phyloP scores from a whole-genome alignment of 257 asterid species.

The Ilex asprella region DNA sequence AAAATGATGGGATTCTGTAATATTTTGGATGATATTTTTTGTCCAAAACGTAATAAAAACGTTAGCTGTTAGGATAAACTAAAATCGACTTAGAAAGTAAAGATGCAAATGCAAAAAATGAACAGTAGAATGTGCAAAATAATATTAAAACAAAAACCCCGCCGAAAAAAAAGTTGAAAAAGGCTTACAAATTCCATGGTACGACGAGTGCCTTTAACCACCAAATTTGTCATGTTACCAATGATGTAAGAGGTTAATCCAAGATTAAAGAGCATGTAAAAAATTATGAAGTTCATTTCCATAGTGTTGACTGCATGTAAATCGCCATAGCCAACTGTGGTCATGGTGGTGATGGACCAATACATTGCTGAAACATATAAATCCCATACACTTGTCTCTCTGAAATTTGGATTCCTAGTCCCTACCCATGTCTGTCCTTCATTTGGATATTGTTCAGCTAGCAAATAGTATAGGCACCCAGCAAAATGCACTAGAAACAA shows the following conservation, averaged over 20 bases:
- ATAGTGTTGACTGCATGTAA: conserved; percentile 73
- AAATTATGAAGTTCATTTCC: conserved; percentile 75
- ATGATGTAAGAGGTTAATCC: conserved; percentile 84
- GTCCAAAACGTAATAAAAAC: too few relatives aligned
- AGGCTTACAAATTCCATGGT: conserved; percentile 88
- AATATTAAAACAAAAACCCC: too few relatives aligned
- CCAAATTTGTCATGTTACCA: conserved; percentile 93
- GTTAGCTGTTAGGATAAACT: too few relatives aligned
- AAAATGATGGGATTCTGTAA: too few relatives aligned
- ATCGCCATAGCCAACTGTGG: conserved; percentile 94
- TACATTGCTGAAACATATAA: conserved; percentile 69
- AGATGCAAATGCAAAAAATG: too few relatives aligned
- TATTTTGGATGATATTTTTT: too few relatives aligned
- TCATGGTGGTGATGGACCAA: conserved; percentile 92
- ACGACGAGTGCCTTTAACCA: conserved; percentile 86
- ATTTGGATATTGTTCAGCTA: conserved; percentile 66
- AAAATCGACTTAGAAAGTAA: too few relatives aligned
- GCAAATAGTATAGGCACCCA: conserved; percentile 67
- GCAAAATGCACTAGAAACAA: conserved; percentile 74
- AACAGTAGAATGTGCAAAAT: too few relatives aligned
- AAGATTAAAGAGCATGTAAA: conserved; percentile 78
- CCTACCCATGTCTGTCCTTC: conserved; percentile 79
- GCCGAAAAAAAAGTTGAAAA: too few relatives aligned
- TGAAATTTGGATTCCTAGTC: conserved; percentile 49
- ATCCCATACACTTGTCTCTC: conserved; percentile 43